These are phyloP conservation scores for Mitragyna speciosa DNA, from an alignment of 257 asterid genomes.

Conservation along the genomic window DNA sequence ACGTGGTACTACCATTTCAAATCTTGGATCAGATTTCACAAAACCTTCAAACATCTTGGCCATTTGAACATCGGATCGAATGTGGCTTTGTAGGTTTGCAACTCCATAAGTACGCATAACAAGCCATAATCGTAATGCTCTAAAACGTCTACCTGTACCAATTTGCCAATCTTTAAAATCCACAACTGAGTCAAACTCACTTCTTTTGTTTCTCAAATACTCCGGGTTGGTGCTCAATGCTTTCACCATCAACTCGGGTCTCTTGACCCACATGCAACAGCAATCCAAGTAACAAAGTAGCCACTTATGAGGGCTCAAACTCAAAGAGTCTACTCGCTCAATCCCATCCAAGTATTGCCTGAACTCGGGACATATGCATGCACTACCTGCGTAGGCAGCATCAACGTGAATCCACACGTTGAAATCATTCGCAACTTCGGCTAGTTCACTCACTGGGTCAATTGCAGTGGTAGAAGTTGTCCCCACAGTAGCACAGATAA, in stretches of 20 bases:
- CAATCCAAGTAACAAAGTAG: conserved; percentile 57
- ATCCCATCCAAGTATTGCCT: conserved; percentile 64
- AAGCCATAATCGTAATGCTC: conserved; percentile 62
- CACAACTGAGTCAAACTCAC: conserved; percentile 47
- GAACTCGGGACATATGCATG: conserved; percentile 64
- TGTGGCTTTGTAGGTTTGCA: conserved; percentile 52
- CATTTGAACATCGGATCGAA: conserved; percentile 59
- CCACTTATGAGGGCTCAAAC: conserved; percentile 82
- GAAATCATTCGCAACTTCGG: conserved; percentile 50
- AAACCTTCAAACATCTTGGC: conserved; percentile 67
- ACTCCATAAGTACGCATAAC: conserved; percentile 67
- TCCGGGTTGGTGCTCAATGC: conserved; percentile 66
- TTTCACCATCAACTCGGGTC: conserved; percentile 44
- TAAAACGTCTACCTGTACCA: conserved; percentile 62
- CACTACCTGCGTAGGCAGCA: conserved; percentile 74
- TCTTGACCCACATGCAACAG: conserved; percentile 73
- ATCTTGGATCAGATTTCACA: conserved; percentile 57
- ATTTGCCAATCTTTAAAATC: conserved; percentile 85
- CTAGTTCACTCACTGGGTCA: conserved; percentile 47
- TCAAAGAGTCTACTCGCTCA: conserved; percentile 61
- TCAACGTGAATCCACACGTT: conserved; percentile 69
- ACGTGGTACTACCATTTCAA: conserved; percentile 71
- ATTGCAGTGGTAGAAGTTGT: conserved; percentile 78
- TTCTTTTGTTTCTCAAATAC: conserved; percentile 54
- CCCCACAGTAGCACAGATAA: conserved; percentile 65